Evolutionary conservation across 176 grass and related monocot species (phyloP), one percentile per base, ranked within the genome.

Genomic region (Aegilops speltoides): DNA sequence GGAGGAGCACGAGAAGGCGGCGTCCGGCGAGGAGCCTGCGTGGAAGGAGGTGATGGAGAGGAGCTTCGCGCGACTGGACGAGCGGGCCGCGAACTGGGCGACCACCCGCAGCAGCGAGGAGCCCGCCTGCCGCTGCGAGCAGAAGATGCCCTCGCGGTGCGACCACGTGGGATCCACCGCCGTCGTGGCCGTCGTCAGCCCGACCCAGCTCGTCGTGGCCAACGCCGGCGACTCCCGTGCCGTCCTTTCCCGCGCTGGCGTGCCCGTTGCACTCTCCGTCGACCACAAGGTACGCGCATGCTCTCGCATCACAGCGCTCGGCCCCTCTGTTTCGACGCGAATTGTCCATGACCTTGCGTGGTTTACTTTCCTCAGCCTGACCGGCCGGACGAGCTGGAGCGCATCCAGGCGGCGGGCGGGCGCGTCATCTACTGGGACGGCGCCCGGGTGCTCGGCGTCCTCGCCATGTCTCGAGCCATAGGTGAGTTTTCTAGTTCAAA

Each of bases 351-450:
- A 67, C 10, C 45, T 57, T 80, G 81, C 89, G 26, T 73, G 43
- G 4, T 83, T 14, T 10, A 8, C 31, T 61, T 79, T 20, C 73
- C 19, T 80, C 86, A 98, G 97, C 97, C 97, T 10, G 97, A 99
- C 57, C 90, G 94, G 43, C 92, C 92, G 43, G 97, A 99, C 66
- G 97, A 99, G 87, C 88, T 99, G 60, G 84, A 89, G 78, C 94
- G 97, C 40, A 99, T 99, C 73, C 87, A 99, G 84, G 84, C 71
- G 15, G 89, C 92, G 11, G 97, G 97, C 14, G 97, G 97, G 13
- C 94, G 94, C 25, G 97, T 99, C 41, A 96, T 99, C 76, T 94
- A 94, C 78, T 99, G 97, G 97, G 94, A 99, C 19, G 97, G 94
- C 24, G 84, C 97, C 8, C 87, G 97, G 60, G 97, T 96, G 25